These are phyloP conservation scores for Xylaria sp. DNA, from an alignment of 2,329 filamentous ascomycete species.

Conservation along the genomic window DNA sequence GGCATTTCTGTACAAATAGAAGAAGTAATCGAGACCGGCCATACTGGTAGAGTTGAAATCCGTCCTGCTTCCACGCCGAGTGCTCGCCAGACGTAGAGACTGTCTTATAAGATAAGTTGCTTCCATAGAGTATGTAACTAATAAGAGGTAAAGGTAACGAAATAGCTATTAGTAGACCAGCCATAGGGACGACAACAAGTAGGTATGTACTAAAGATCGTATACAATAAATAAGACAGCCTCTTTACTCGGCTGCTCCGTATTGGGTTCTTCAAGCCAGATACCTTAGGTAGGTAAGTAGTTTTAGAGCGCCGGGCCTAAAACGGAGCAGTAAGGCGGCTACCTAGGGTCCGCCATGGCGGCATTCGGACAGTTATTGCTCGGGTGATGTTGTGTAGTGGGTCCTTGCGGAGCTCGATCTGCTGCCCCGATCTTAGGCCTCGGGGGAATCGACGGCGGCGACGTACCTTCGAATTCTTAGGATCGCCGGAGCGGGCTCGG, in stretches of 20 bases:
- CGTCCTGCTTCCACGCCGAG: not conserved
- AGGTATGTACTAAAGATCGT: not conserved
- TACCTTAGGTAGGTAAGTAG: not conserved
- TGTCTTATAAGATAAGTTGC: slow-evolving; percentile 11
- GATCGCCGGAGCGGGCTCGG: no score
- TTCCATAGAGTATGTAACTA: slow-evolving; percentile 6
- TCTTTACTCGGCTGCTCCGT: slow-evolving; percentile 1
- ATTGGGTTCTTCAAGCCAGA: not conserved
- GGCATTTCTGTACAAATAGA: not conserved
- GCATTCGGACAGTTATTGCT: no score
- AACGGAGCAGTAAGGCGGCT: not conserved
- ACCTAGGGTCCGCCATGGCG: not conserved
- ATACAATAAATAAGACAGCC: not conserved
- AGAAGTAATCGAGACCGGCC: not conserved
- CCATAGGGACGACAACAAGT: not conserved
- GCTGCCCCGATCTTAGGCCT: no score
- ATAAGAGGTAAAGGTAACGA: not conserved
- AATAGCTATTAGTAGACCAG: not conserved
- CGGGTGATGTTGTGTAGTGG: no score
- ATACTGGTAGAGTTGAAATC: not conserved
- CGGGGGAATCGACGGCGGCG: no score
- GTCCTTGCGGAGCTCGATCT: no score
- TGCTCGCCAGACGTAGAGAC: slow-evolving; percentile 1
- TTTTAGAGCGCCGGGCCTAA: slow-evolving; percentile 9
- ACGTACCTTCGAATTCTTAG: no score